phyloP scores from a whole-genome alignment of 148 eudicot genomes.

The Linanthus parryae region DNA sequence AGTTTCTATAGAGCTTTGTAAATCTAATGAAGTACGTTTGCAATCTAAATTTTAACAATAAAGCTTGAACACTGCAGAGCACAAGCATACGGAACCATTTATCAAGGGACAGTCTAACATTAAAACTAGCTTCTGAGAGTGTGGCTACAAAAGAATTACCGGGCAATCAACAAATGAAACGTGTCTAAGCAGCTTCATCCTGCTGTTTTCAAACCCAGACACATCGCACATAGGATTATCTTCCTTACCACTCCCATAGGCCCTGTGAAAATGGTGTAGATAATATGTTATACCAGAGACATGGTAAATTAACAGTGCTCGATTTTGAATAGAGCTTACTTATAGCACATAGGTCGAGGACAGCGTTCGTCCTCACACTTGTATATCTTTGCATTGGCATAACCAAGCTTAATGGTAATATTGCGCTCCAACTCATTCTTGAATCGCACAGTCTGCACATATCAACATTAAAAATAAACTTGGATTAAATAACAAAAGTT shows the following conservation, averaged over 20 bases:
- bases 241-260: conserved; percentile 99
- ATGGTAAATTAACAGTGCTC: not conserved
- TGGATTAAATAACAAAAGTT: not conserved
- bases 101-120: too few species aligned
- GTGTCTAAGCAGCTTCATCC: conserved; percentile 88
- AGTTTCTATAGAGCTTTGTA: too few species aligned
- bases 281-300: not conserved
- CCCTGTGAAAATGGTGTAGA: conserved; percentile 36
- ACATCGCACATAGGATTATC: conserved; percentile 91
- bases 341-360: conserved; percentile 89
- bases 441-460: conserved; percentile 84
- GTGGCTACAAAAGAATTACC: conserved; percentile 28
- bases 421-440: conserved; percentile 97
- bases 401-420: conserved; percentile 96
- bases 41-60: too few species aligned
- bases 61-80: too few species aligned
- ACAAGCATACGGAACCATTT: too few species aligned
- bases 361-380: conserved; percentile 93
- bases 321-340: conserved; percentile 40
- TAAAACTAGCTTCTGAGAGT: too few species aligned
- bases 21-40: too few species aligned
- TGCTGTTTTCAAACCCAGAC: conserved; percentile 81
- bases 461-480: conserved; percentile 1
- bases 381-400: conserved; percentile 95
- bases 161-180: conserved; percentile 98